Evolutionary conservation across 768 basidiomycete species (phyloP).

Genomic region (Dentipellis fragilis): DNA sequence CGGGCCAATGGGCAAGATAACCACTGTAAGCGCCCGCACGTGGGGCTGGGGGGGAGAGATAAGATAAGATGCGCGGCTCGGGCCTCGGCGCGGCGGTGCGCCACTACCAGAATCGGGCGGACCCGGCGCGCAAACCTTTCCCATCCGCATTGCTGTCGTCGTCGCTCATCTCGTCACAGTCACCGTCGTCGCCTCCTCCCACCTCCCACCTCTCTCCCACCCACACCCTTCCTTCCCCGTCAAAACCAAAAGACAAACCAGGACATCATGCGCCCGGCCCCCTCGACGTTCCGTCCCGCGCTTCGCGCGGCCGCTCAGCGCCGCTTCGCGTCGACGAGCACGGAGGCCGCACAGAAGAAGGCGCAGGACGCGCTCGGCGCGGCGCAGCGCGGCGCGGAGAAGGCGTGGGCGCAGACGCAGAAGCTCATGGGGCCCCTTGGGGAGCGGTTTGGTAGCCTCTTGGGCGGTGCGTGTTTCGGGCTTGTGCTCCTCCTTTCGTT

Average conservation of each 20-base stretch:
- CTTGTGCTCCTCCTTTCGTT: no score
- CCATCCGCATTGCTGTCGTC: background rate
- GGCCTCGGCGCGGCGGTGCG: background rate
- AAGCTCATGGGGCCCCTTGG: slow-evolving; percentile 39
- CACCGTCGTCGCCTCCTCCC: background rate
- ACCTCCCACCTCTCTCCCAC: background rate
- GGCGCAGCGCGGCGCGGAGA: slow-evolving; percentile 47
- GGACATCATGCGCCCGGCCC: background rate
- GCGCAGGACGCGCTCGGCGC: slow-evolving; percentile 55
- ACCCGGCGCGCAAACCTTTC: background rate
- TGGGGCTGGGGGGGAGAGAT: background rate
- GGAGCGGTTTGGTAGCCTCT: slow-evolving; percentile 44
- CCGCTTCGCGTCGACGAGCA: slow-evolving; percentile 3
- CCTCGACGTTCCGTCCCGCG: background rate
- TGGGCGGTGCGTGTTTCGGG: slow-evolving; percentile 53
- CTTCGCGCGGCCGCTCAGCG: slow-evolving; percentile 2
- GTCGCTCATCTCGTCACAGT: background rate
- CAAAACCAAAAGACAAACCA: background rate
- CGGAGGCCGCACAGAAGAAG: slow-evolving; percentile 53
- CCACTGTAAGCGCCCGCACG: background rate
- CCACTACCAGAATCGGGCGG: no score
- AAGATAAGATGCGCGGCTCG: background rate
- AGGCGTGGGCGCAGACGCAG: slow-evolving; percentile 40
- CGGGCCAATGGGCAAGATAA: background rate
- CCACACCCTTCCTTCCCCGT: background rate